These are phyloP conservation scores for Anaeromyces robustus DNA, from an alignment of 192 early-diverging fungal species.

Conservation along the genomic window DNA sequence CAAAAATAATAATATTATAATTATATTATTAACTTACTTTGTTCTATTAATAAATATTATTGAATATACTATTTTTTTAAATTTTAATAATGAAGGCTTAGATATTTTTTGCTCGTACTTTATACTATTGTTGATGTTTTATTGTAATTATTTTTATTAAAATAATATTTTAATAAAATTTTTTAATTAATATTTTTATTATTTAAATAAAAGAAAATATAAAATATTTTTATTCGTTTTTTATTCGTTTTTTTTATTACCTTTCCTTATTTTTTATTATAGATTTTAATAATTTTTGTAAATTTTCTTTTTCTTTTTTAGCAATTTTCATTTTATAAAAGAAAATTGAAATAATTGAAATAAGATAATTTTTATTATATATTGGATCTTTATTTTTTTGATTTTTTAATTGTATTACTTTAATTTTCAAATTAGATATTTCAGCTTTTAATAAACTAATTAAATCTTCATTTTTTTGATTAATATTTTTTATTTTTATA, in stretches of 20 bases:
- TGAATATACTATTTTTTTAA: not conserved
- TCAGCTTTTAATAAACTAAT: not conserved
- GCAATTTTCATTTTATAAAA: not conserved
- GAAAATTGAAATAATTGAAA: not conserved
- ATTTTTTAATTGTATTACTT: not conserved
- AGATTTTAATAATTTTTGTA: not conserved
- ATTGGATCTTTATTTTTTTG: not conserved
- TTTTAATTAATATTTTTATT: no score
- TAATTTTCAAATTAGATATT: not conserved
- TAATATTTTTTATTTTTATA: not conserved
- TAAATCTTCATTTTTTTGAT: not conserved
- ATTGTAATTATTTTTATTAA: no score
- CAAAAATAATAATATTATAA: no score
- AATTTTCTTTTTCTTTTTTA: not conserved
- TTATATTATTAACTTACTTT: not conserved
- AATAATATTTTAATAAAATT: no score
- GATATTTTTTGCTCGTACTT: no score
- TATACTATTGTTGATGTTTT: no score
- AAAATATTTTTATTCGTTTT: no score
- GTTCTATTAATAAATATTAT: not conserved
- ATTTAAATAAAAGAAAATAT: no score
- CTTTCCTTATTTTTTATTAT: not conserved
- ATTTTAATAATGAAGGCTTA: not conserved
- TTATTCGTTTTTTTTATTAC: no score
- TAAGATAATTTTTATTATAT: not conserved